These are phyloP conservation scores for Omphalotus olearius DNA, from an alignment of 1,284 basidiomycete genomes.

Conservation along the genomic window DNA sequence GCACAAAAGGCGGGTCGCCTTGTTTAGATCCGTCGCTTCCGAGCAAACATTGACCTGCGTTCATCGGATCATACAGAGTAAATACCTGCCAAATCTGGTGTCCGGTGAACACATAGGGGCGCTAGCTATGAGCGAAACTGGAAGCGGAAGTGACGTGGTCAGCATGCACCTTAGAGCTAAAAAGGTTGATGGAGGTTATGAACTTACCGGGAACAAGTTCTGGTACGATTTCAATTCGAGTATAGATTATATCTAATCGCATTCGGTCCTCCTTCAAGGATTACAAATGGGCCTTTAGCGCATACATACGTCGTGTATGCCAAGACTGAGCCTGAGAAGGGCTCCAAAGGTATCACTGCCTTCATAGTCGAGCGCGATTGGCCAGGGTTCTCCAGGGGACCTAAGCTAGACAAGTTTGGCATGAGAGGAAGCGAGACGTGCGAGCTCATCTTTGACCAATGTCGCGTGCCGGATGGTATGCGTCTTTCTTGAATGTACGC, in stretches of 20 bases:
- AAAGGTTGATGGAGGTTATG: constrained; percentile 72
- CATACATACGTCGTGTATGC: constrained; percentile 93
- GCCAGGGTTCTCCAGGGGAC: constrained; percentile 84
- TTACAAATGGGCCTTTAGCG: constrained; percentile 91
- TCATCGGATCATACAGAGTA: constrained; percentile 28
- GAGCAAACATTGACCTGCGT: not conserved
- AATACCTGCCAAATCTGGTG: constrained; percentile 84
- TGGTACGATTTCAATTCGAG: constrained; percentile 50
- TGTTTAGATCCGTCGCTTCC: not conserved
- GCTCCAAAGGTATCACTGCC: constrained; percentile 88
- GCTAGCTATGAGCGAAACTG: constrained; percentile 92
- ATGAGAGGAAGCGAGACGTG: constrained; percentile 96
- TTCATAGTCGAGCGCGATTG: constrained; percentile 86
- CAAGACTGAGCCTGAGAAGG: constrained; percentile 76
- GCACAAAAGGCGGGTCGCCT: constrained; percentile 56
- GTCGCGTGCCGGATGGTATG: constrained; percentile 79
- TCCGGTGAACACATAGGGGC: constrained; percentile 84
- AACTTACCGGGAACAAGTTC: constrained; percentile 88
- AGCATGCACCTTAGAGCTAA: constrained; percentile 85
- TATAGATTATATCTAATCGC: too few species aligned
- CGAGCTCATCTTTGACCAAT: constrained; percentile 90
- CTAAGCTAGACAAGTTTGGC: constrained; percentile 92
- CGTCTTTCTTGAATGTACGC: constrained; percentile 3
- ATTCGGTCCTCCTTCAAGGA: constrained; percentile 48
- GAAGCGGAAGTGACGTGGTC: constrained; percentile 89